Percentiles rank a stretch among this genome's conserved stretches.
Evolutionary conservation across 2,329 filamentous ascomycete genomes (phyloP).

Genomic region (Clathrospora elynae): DNA sequence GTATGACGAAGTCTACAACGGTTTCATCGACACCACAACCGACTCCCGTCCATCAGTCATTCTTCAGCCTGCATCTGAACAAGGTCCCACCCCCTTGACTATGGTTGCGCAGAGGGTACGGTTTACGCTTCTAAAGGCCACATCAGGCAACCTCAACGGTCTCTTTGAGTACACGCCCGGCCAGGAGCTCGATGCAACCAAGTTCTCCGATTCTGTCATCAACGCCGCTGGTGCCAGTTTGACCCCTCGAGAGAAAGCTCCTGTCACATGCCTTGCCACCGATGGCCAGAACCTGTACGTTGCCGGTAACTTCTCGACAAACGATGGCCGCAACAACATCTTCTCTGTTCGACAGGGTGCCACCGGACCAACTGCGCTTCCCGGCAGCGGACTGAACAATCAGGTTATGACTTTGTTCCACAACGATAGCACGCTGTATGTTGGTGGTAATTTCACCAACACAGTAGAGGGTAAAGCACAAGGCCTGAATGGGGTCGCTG

Average conservation of each 20-base stretch:
- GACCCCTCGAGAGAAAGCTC: slow-evolving; percentile 61
- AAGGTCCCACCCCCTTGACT: slow-evolving; percentile 62
- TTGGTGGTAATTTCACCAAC: slow-evolving; percentile 83
- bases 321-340: slow-evolving; percentile 70
- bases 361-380: slow-evolving; percentile 64
- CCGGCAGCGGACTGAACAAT: slow-evolving; percentile 78
- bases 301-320: slow-evolving; percentile 79
- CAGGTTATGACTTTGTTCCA: slow-evolving; percentile 74
- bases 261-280: slow-evolving; percentile 70
- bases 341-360: slow-evolving; percentile 66
- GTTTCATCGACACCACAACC: slow-evolving; percentile 77
- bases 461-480: slow-evolving; percentile 65
- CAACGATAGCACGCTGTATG: slow-evolving; percentile 67
- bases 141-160: slow-evolving; percentile 82
- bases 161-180: slow-evolving; percentile 86
- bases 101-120: slow-evolving; percentile 89
- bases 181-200: slow-evolving; percentile 62
- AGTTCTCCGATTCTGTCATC: slow-evolving; percentile 74
- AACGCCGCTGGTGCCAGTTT: slow-evolving; percentile 77
- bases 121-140: slow-evolving; percentile 74
- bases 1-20: slow-evolving; percentile 89
- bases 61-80: slow-evolving; percentile 69
- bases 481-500: slow-evolving; percentile 76
- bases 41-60: slow-evolving; percentile 82
- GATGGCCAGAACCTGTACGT: slow-evolving; percentile 68